Base-by-base conservation (phyloP, 2,329 filamentous ascomycete species). In the Penicillium sp. region DNA sequence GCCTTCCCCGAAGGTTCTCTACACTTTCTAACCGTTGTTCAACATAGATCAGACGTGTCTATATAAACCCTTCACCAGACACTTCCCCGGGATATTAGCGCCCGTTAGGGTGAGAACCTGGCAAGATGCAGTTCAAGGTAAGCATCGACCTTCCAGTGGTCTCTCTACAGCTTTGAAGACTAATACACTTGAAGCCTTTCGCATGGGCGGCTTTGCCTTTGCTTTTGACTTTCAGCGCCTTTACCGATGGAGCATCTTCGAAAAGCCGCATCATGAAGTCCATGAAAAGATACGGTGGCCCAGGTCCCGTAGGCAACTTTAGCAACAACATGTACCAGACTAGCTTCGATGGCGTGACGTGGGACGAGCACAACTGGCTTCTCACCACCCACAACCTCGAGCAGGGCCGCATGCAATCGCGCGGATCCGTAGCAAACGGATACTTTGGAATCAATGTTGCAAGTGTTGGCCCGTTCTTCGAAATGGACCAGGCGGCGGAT, bases 371-470 rank as follows among this genome's bases (percentile, higher is more conserved):
- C 20, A 77, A 78, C 35, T 86, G 83, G 83, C 67, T 73, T 13
- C 68, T 86, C 20, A 75, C 72, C 5, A 84, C 81, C 9, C 79
- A 74, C 10, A 65, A 68, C 9, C 68, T 86, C 13, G 78, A 83
- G 53, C 79, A 78, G 68, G 81, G 82, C 27, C 76, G 83, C 60
- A 83, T 81, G 60, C 81, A 86, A 62, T 79, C 81, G 4, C 82
- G 84, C 39, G 76, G 82, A 16, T 79, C 80, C 11, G 72, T 84
- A 35, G 80, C 81, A 4, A 87, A 87, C 64, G 84, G 84, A 18
- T 87, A 87, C 57, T 66, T 86, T 5, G 84, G 84, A 8, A 83
- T 86, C 62, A 84, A 80, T 55, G 74, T 86, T 25, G 83, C 83
- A 22, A 79, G 82, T n/a, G 74, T 78, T 7, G 84, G 84, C 0